A percentile compares a stretch with the other conserved stretches of the same genome.
These are phyloP conservation scores for Aspergillus jensenii DNA, from an alignment of 2,329 filamentous ascomycete genomes.

Conservation along the genomic window DNA sequence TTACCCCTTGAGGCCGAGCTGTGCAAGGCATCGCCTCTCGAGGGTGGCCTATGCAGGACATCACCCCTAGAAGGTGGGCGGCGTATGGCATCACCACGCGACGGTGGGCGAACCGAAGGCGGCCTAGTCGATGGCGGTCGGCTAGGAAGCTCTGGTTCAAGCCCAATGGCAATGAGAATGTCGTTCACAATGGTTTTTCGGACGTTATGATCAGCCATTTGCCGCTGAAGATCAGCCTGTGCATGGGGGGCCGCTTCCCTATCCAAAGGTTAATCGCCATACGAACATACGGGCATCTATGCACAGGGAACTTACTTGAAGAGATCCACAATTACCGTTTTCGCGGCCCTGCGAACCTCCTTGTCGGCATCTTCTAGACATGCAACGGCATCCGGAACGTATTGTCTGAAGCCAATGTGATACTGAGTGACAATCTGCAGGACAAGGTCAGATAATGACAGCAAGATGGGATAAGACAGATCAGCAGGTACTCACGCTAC, in stretches of 20 bases:
- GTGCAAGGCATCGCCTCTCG: constrained; percentile 27
- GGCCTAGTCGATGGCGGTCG: neutral
- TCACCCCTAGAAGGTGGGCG: constrained; percentile 15
- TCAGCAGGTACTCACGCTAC: constrained; percentile 57
- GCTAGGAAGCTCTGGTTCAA: constrained; percentile 35
- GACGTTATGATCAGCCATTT: constrained; percentile 80
- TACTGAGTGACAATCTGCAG: constrained; percentile 72
- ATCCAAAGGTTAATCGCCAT: constrained; percentile 9
- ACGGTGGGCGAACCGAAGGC: neutral
- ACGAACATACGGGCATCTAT: neutral
- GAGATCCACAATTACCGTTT: constrained; percentile 78
- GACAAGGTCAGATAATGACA: constrained; percentile 9
- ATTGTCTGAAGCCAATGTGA: constrained; percentile 71
- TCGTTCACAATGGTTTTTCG: constrained; percentile 80
- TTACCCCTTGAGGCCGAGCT: constrained; percentile 10
- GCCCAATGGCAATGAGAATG: constrained; percentile 72
- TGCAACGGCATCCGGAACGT: constrained; percentile 79
- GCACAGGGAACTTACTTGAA: constrained; percentile 61
- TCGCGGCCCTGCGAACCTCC: constrained; percentile 80
- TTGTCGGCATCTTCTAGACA: constrained; percentile 88
- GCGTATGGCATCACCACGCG: constrained; percentile 24
- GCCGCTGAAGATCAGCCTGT: constrained; percentile 84
- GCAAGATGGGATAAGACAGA: neutral
- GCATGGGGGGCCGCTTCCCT: constrained; percentile 77
- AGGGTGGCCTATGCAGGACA: constrained; percentile 20